Base-by-base conservation (phyloP, 208 protist genomes). In the Leishmania tropica region DNA sequence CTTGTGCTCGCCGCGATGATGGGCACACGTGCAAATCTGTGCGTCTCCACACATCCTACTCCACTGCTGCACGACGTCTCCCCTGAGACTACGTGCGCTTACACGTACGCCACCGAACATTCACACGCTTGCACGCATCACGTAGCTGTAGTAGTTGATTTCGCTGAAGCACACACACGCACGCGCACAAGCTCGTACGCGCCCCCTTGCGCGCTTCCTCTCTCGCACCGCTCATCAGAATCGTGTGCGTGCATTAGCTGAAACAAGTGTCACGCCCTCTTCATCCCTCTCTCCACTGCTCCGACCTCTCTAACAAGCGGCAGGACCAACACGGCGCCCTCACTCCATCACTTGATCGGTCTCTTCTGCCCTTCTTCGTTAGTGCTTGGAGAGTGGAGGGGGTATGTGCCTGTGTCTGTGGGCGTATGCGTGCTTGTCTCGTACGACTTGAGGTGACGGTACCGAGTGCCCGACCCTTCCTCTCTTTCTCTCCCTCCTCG, bases 401-500 rank as follows among this genome's bases (percentile, higher is more conserved):
- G 24, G 19, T 31, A 24, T 64, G 58, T 64, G 28, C 28, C 19
- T 64, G 28, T 64, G 28, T 7, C 19, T 31, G 48, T 79, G 6
- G 51, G 24, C 48, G 21, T 67, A 19, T 70, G 64, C 35, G 1
- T 79, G 65, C 68, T 60, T 71, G 74, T 79, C 70, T 78, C 79
- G 15, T 37, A 75, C 73, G 45, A 58, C 37, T 72, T 71, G 35
- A 2, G 62, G 58, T 64, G 58, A 64, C 68, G 35, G 65, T 42
- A 15, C 65, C n/a, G 65, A 6, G 65, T 78, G 15, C 65, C 24
- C 10, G 17, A 37, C 35, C 75, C 28, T 51, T 54, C 40, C 0
- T 42, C 31, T 65, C 74, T 45, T 54, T 58, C 35, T 45, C 65
- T 45, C 5, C 65, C 37, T 64, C 58, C 28, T 64, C 28, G 58